Base-by-base conservation (phyloP, 2,329 filamentous ascomycete species). In the Cladosporium sp. region DNA sequence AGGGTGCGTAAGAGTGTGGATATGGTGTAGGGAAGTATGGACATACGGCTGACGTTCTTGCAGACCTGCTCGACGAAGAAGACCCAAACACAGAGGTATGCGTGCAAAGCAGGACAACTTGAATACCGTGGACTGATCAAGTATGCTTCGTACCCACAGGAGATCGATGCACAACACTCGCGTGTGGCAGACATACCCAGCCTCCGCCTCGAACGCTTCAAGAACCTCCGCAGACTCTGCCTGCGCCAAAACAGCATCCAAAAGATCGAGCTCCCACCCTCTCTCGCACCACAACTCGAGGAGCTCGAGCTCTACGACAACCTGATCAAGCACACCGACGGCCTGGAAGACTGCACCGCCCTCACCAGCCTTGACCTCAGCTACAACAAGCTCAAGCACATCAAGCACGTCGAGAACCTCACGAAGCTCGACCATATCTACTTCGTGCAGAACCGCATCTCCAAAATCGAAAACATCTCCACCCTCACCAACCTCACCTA, bases 311-410 rank as follows among this genome's bases (percentile, higher is more conserved):
- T 99, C 60, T 99, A 99, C 78, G 94, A 99, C 76, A 99, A 99
- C 74, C 82, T 96, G 17, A 92, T 99, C 67, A 84, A 86, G 11
- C 92, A 96, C 74, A 85, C 97, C 74, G 87, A 87, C 65, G 90
- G 90, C 30, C 82, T 99, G 47, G 92, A 97, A 56, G 80, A 85
- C 47, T 84, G 97, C 59, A 84, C 82, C 12, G 82, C 89, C 61
- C 83, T 99, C 56, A 90, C 84, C 5, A 88, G 80, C 59, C 84
- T 99, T 57, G 94, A 99, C 72, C 81, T 99, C 54, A 95, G 90
- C 74, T 99, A 97, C 84, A 99, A 99, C 80, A 97, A 97, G 80
- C 93, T 99, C 78, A 97, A 96, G 74, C 92, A 97, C 75, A 96
- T 99, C 78, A 96, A 96, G 75, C 86, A 93, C 68, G 78, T 97